Percentiles rank a stretch among this genome's conserved stretches.
Evolutionary conservation across 2,329 filamentous ascomycete species (phyloP).

Genomic region (Penicillium sp.): DNA sequence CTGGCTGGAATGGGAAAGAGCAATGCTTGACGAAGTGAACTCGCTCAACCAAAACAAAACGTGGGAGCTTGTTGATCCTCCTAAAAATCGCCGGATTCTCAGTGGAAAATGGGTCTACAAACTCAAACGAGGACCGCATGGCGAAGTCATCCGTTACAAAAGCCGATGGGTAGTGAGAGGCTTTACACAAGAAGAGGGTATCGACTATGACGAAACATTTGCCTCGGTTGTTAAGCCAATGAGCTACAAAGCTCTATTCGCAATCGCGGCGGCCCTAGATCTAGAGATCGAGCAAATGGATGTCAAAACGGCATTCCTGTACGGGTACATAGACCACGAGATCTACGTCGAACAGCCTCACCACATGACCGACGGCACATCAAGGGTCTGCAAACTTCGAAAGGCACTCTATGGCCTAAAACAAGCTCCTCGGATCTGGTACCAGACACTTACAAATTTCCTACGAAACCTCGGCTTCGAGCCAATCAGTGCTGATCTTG

Average conservation of each 20-base stretch:
- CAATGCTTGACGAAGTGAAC: too few species aligned
- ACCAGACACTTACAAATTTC: slow-evolving; percentile 5
- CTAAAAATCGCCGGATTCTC: background rate
- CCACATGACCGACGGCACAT: background rate
- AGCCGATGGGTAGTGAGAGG: slow-evolving; percentile 26
- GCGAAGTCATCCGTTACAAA: slow-evolving; percentile 26
- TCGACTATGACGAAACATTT: slow-evolving; percentile 32
- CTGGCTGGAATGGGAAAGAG: too few species aligned
- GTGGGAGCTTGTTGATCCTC: background rate
- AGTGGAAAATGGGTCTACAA: background rate
- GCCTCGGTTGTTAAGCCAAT: slow-evolving; percentile 22
- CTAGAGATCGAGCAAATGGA: slow-evolving; percentile 33
- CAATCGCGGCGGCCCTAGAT: slow-evolving; percentile 15
- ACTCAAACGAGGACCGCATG: slow-evolving; percentile 11
- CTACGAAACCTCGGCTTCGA: slow-evolving; percentile 5
- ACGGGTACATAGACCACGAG: slow-evolving; percentile 16
- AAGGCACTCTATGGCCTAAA: background rate
- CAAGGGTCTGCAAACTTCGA: slow-evolving; percentile 11
- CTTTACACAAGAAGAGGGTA: slow-evolving; percentile 26
- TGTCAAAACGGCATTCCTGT: slow-evolving; percentile 28
- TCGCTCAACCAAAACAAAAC: background rate
- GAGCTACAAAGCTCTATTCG: slow-evolving; percentile 27
- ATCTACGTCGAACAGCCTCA: slow-evolving; percentile 13
- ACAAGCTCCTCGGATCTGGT: slow-evolving; percentile 6
- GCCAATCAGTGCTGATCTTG: background rate